Percentiles rank a stretch among this genome's conserved stretches.
These are phyloP conservation scores for Plasmodium relictum DNA, from an alignment of 169 alveolate genomes.

Conservation along the genomic window DNA sequence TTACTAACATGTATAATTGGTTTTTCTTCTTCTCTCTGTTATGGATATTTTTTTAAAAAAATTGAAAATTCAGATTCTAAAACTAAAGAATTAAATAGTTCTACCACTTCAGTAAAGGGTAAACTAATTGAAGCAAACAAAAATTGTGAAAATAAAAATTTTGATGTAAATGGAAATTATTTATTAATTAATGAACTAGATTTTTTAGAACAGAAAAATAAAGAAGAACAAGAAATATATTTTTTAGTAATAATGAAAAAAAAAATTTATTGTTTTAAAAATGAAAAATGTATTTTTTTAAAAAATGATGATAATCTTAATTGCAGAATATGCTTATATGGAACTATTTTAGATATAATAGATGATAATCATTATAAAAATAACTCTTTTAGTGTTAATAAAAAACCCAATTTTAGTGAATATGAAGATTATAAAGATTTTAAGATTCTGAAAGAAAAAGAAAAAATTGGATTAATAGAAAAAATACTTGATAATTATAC, in stretches of 20 bases:
- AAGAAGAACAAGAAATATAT: conserved; percentile 9
- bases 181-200: background rate
- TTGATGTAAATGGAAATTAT: conserved; percentile 12
- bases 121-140: background rate
- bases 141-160: background rate
- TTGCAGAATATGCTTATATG: conserved; percentile 68
- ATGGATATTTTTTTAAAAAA: conserved; percentile 57
- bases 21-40: conserved; percentile 52
- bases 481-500: conserved; percentile 29
- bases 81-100: background rate
- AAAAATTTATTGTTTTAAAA: conserved; percentile 17
- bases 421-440: conserved; percentile 27
- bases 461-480: conserved; percentile 55
- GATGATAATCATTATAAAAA: conserved; percentile 8
- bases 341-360: conserved; percentile 22
- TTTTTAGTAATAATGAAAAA: conserved; percentile 35
- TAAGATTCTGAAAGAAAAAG: conserved; percentile 29
- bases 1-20: conserved; percentile 61
- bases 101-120: background rate
- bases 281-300: conserved; percentile 60
- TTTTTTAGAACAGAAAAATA: background rate
- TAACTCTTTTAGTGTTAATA: conserved; percentile 25
- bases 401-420: conserved; percentile 27
- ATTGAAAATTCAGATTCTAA: background rate
- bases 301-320: conserved; percentile 41